phyloP scores from a whole-genome alignment of 768 basidiomycete genomes.

The Phylloporus sp. region DNA sequence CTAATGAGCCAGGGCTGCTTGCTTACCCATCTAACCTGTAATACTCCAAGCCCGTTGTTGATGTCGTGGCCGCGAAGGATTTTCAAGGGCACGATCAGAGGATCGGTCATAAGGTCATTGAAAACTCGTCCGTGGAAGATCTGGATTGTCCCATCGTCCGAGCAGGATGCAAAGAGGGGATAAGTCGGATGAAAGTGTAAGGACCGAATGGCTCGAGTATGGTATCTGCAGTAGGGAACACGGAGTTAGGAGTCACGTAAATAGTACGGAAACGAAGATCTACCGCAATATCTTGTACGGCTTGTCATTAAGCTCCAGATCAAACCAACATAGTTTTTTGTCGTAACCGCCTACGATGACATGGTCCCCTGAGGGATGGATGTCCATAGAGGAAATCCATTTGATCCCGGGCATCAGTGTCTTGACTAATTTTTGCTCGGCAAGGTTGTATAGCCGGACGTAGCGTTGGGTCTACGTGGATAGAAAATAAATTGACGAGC shows the following conservation, averaged over 20 bases:
- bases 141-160: conserved; percentile 96
- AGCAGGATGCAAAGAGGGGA: conserved; percentile 93
- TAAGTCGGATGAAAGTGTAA: conserved; percentile 92
- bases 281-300: conserved; percentile 96
- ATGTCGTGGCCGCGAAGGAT: conserved; percentile 90
- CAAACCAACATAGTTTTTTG: conserved; percentile 98
- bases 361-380: conserved; percentile 95
- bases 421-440: conserved; percentile 89
- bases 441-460: conserved; percentile 90
- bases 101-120: conserved; percentile 94
- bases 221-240: conserved; percentile 57
- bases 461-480: conserved; percentile 85
- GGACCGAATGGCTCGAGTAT: conserved; percentile 88
- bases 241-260: conserved; percentile 10
- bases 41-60: conserved; percentile 82
- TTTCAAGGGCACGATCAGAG: conserved; percentile 95
- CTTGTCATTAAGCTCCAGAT: conserved; percentile 92
- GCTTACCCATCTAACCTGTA: conserved; percentile 86
- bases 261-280: background rate
- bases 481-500: conserved; percentile 7
- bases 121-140: conserved; percentile 95
- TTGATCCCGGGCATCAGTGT: conserved; percentile 92
- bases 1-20: conserved; percentile 91
- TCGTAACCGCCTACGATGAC: conserved; percentile 97
- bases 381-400: conserved; percentile 97